Conservation (phyloP, 139 green algal species). For the Chlorella sp. region DNA sequence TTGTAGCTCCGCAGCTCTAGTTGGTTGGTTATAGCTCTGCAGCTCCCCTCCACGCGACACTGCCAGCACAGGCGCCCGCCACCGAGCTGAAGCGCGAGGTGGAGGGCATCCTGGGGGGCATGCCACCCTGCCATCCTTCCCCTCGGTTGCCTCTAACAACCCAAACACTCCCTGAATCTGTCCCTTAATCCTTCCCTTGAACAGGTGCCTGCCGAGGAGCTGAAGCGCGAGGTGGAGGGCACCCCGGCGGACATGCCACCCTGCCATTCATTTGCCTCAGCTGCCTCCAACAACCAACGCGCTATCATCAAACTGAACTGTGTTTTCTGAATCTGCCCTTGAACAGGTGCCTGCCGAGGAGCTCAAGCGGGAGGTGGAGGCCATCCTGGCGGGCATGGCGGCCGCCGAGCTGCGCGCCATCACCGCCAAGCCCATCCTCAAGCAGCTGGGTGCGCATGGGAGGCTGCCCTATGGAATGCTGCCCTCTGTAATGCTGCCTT, state of each 20-base stretch:
- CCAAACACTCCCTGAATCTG: background rate
- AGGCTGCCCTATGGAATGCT: background rate
- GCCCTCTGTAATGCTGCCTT: background rate
- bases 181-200: background rate
- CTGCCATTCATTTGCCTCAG: background rate
- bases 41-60: too few relatives aligned
- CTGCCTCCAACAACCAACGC: background rate
- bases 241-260: too few relatives aligned
- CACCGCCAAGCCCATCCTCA: conserved; percentile 22
- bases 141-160: background rate
- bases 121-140: too few relatives aligned
- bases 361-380: conserved; percentile 14
- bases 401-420: conserved; percentile 12
- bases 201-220: background rate
- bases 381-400: background rate
- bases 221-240: background rate
- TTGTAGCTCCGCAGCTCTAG: too few relatives aligned
- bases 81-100: background rate
- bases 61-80: background rate
- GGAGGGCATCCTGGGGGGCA: background rate
- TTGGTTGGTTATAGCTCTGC: too few relatives aligned
- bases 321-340: background rate
- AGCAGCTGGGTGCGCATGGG: background rate
- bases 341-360: conserved; percentile 5
- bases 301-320: too few relatives aligned